Conservation (phyloP, 116 monocot species). For the Posidonia oceanica region DNA sequence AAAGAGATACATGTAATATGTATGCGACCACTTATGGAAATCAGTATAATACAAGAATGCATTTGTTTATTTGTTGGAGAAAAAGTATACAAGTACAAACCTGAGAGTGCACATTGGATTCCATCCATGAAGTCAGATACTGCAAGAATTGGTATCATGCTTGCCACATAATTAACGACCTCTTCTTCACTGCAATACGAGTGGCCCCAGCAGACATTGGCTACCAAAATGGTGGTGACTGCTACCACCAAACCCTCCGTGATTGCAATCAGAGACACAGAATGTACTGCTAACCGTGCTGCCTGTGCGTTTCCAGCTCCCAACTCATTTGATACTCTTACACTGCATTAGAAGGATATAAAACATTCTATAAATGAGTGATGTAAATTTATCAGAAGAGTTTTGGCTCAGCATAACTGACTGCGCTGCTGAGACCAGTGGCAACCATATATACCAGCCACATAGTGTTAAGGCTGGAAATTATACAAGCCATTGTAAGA, state of each 20-base stretch:
- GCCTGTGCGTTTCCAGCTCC: slow-evolving; percentile 33
- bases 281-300: slow-evolving; percentile 27
- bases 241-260: slow-evolving; percentile 30
- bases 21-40: too few relatives aligned
- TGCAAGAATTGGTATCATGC: slow-evolving; percentile 50
- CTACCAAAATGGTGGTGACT: slow-evolving; percentile 20
- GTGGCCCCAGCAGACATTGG: slow-evolving; percentile 46
- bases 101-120: slow-evolving; percentile 62
- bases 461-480: slow-evolving; percentile 49
- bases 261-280: slow-evolving; percentile 21
- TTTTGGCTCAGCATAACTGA: too few relatives aligned
- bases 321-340: slow-evolving; percentile 50
- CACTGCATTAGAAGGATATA: slow-evolving; percentile 16
- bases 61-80: too few relatives aligned
- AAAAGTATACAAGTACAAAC: too few relatives aligned
- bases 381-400: too few relatives aligned
- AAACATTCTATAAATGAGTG: too few relatives aligned
- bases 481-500: too few relatives aligned
- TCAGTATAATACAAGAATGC: too few relatives aligned
- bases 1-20: too few relatives aligned
- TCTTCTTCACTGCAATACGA: slow-evolving; percentile 55
- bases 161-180: slow-evolving; percentile 38
- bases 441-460: slow-evolving; percentile 53
- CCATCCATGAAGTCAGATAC: slow-evolving; percentile 51
- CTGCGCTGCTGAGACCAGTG: slow-evolving; percentile 40